Evolutionary conservation across 441 rosid genomes (phyloP).

Genomic region (Corymbia citriodora): DNA sequence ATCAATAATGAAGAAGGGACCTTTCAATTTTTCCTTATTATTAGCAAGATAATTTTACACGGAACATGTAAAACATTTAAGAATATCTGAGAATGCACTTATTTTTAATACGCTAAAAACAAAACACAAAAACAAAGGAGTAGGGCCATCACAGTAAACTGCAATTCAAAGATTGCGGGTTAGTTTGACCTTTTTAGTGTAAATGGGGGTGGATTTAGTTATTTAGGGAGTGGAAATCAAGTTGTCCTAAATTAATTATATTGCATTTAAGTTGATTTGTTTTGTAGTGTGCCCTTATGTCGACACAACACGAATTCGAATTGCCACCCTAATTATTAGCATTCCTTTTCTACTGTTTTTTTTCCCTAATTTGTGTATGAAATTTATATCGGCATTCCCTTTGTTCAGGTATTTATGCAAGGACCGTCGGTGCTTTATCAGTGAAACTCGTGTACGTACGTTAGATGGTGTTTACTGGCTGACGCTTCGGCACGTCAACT

Average conservation of each 20-base stretch:
- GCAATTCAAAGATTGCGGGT: no score
- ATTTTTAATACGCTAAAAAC: no score
- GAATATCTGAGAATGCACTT: no score
- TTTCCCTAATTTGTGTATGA: background rate
- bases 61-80: no score
- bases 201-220: no score
- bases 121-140: no score
- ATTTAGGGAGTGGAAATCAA: no score
- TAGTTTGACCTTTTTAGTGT: no score
- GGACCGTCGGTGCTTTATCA: background rate
- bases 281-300: background rate
- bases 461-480: background rate
- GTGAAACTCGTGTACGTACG: background rate
- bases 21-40: no score
- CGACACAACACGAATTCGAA: background rate
- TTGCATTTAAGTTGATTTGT: background rate
- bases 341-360: background rate
- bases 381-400: background rate
- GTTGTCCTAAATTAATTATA: background rate
- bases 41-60: no score
- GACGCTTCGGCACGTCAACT: background rate
- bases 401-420: background rate
- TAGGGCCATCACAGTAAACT: no score
- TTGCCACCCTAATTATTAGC: background rate
- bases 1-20: no score